phyloP scores from a whole-genome alignment of 2,329 filamentous ascomycete species.

The Reticulascus tulasneorum region DNA sequence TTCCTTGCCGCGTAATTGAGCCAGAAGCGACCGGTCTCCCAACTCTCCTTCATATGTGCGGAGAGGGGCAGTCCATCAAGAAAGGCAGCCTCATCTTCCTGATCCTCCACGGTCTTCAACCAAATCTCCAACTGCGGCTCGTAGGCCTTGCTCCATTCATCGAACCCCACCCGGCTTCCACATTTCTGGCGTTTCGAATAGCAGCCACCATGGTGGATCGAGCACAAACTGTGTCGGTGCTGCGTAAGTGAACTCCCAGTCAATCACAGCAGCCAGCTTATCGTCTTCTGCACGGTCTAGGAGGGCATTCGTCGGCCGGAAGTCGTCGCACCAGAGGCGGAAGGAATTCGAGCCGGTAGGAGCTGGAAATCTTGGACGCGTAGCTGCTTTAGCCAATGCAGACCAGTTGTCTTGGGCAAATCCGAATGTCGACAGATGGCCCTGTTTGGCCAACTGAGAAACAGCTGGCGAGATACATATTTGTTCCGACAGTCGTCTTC shows the following conservation, averaged over 20 bases:
- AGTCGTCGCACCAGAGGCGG: constrained; percentile 27
- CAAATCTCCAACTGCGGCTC: constrained; percentile 27
- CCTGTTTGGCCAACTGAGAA: background rate
- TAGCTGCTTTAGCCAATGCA: no score
- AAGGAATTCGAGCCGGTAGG: no score
- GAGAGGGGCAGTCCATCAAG: constrained; percentile 22
- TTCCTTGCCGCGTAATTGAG: constrained; percentile 30
- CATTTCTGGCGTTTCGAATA: constrained; percentile 25
- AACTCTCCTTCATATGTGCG: constrained; percentile 28
- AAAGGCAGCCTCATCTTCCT: no score
- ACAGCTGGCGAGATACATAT: constrained; percentile 22
- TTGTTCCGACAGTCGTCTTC: constrained; percentile 28
- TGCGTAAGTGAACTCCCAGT: constrained; percentile 36
- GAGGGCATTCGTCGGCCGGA: constrained; percentile 27
- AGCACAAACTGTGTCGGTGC: constrained; percentile 27
- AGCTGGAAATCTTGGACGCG: no score
- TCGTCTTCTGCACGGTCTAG: constrained; percentile 22
- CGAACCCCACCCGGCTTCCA: constrained; percentile 27
- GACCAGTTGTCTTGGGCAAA: constrained; percentile 7
- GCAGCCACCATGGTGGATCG: constrained; percentile 34
- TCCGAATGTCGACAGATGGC: background rate
- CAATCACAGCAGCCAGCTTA: constrained; percentile 28
- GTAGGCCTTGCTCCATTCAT: constrained; percentile 25
- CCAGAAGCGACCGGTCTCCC: constrained; percentile 28
- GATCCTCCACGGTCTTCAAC: constrained; percentile 24